phyloP scores from a whole-genome alignment of 208 protist species.

The Crithidia fasciculata region DNA sequence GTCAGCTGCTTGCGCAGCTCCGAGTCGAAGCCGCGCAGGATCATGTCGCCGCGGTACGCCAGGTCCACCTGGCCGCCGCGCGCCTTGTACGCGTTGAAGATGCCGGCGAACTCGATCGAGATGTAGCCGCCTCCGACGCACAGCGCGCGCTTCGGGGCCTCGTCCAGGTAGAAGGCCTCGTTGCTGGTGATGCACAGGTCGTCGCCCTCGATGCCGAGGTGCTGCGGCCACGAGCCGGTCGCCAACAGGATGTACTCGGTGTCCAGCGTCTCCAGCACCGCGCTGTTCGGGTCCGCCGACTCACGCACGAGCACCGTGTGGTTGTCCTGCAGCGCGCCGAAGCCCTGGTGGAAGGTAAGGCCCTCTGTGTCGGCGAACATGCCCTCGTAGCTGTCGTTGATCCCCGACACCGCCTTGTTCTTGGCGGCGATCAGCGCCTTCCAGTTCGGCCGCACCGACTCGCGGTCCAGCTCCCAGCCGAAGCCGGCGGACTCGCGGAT shows the following conservation, averaged over 20 bases:
- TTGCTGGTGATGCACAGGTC: conserved; percentile 93
- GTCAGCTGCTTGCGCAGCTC: conserved; percentile 80
- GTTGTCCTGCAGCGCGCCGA: conserved; percentile 68
- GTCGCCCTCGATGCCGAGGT: conserved; percentile 77
- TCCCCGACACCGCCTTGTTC: conserved; percentile 79
- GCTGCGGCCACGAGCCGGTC: conserved; percentile 87
- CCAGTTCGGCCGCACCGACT: conserved; percentile 74
- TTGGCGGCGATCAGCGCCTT: conserved; percentile 88
- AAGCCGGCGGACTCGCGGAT: conserved; percentile 81
- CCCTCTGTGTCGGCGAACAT: conserved; percentile 90
- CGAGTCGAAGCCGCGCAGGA: conserved; percentile 90
- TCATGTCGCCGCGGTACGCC: conserved; percentile 79
- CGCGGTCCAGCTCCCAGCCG: conserved; percentile 79
- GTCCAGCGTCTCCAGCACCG: conserved; percentile 64
- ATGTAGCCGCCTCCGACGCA: conserved; percentile 93
- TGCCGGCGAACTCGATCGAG: conserved; percentile 90
- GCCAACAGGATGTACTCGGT: conserved; percentile 86
- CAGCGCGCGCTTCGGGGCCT: conserved; percentile 76
- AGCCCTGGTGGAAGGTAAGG: conserved; percentile 86
- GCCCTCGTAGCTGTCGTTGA: conserved; percentile 92
- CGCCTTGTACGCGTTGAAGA: conserved; percentile 92
- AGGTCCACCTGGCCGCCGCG: conserved; percentile 67
- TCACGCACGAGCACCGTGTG: conserved; percentile 83
- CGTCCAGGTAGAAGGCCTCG: conserved; percentile 89
- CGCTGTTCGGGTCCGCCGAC: conserved; percentile 45